Percentiles rank a stretch among this genome's conserved stretches.
Evolutionary conservation across 495 filamentous ascomycete genomes (phyloP).

Genomic region (Lepraria neglecta): DNA sequence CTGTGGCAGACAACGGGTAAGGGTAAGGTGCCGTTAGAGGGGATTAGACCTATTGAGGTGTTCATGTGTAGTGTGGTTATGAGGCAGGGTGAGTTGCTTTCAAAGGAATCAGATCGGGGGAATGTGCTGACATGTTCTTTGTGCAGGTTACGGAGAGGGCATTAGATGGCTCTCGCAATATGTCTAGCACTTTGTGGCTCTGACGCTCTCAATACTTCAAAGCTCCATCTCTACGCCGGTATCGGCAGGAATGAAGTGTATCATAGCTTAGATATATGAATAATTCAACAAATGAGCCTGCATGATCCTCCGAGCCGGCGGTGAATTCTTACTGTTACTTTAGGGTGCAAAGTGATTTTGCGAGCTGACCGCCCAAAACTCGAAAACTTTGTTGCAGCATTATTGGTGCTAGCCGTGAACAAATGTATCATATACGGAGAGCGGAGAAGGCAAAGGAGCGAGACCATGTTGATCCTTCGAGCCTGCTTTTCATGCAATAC

Average conservation of each 20-base stretch:
- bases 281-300: background rate
- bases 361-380: background rate
- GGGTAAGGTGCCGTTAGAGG: slow-evolving; percentile 93
- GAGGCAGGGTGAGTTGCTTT: slow-evolving; percentile 70
- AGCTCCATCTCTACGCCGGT: background rate
- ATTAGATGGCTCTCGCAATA: slow-evolving; percentile 78
- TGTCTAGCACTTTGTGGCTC: slow-evolving; percentile 41
- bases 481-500: no score
- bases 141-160: slow-evolving; percentile 62
- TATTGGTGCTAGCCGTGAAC: background rate
- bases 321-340: background rate
- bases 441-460: background rate
- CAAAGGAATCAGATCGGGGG: background rate
- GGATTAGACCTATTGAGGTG: slow-evolving; percentile 93
- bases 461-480: no score
- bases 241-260: slow-evolving; percentile 2
- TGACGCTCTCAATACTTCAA: background rate
- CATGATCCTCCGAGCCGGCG: background rate
- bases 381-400: background rate
- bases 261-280: slow-evolving; percentile 3
- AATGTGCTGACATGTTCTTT: background rate
- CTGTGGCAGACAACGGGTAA: slow-evolving; percentile 97
- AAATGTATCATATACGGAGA: background rate
- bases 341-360: background rate
- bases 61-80: slow-evolving; percentile 99